Percentiles rank a stretch among this genome's conserved stretches.
phyloP scores from a whole-genome alignment of 2,329 filamentous ascomycete genomes.

The Aureobasidium sp. region DNA sequence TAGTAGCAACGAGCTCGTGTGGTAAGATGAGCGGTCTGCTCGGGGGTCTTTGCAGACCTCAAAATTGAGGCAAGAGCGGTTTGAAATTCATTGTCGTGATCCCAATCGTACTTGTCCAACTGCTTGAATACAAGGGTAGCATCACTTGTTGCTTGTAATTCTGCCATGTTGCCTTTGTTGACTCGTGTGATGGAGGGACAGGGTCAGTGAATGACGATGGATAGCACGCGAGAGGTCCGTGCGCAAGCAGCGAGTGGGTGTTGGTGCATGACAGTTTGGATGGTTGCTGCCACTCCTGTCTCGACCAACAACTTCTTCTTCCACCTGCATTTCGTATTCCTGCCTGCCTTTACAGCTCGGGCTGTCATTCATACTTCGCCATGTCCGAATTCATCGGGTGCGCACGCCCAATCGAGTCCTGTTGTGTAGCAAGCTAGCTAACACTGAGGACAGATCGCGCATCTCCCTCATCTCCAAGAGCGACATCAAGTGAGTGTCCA shows the following conservation, averaged over 20 bases:
- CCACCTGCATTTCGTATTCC: slow-evolving; percentile 1
- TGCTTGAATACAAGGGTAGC: slow-evolving; percentile 45
- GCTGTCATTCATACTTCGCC: slow-evolving; percentile 16
- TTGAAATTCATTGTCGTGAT: slow-evolving; percentile 61
- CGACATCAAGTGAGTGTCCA: slow-evolving; percentile 73
- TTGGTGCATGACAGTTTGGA: neutral
- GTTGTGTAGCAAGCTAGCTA: slow-evolving; percentile 21
- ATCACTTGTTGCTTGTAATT: slow-evolving; percentile 18
- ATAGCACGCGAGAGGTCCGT: neutral
- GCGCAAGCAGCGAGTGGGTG: neutral
- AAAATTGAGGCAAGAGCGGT: slow-evolving; percentile 60
- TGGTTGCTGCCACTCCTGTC: neutral
- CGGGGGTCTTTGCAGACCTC: slow-evolving; percentile 48
- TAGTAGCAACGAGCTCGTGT: slow-evolving; percentile 65
- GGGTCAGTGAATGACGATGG: neutral
- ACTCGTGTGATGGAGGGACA: neutral
- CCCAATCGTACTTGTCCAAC: slow-evolving; percentile 62
- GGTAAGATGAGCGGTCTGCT: slow-evolving; percentile 51
- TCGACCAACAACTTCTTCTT: neutral
- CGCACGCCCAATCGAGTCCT: slow-evolving; percentile 40
- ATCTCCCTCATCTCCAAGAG: slow-evolving; percentile 97
- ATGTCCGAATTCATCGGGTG: slow-evolving; percentile 59
- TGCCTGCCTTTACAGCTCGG: neutral
- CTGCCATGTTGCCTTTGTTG: slow-evolving; percentile 19
- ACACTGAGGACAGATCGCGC: slow-evolving; percentile 57